These are phyloP conservation scores for Fusarium sp. DNA, from an alignment of 2,329 filamentous ascomycete species.

Conservation along the genomic window DNA sequence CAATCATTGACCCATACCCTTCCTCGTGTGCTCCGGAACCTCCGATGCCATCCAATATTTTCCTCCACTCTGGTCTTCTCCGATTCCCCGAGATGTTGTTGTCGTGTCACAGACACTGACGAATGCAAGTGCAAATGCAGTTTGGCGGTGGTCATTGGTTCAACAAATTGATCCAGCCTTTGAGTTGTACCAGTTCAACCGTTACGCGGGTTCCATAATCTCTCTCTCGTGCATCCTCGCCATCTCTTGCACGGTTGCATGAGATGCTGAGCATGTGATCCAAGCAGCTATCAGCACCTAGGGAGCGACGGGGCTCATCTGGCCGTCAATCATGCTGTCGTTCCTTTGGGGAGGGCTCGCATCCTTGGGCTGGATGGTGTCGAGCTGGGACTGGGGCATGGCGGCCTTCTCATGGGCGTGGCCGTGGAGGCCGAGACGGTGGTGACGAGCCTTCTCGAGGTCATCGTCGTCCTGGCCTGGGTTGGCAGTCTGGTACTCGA, in stretches of 20 bases:
- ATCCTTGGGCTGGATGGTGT: constrained; percentile 32
- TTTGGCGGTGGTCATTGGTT: neutral
- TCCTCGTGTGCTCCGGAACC: constrained; percentile 1
- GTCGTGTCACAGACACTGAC: constrained; percentile 26
- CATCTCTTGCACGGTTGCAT: constrained; percentile 11
- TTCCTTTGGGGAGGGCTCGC: constrained; percentile 22
- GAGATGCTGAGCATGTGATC: constrained; percentile 5
- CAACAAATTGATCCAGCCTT: constrained; percentile 24
- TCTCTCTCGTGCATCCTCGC: constrained; percentile 5
- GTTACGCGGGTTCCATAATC: constrained; percentile 9
- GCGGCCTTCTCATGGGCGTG: constrained; percentile 11
- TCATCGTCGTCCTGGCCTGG: constrained; percentile 60
- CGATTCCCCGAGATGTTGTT: constrained; percentile 1
- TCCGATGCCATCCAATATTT: neutral
- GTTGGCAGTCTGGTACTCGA: constrained; percentile 65
- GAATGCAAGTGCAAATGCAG: constrained; percentile 13
- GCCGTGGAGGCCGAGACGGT: constrained; percentile 9
- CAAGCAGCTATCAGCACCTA: neutral
- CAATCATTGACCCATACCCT: constrained; percentile 4
- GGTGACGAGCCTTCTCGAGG: constrained; percentile 35
- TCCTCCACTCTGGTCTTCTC: neutral
- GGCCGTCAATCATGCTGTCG: constrained; percentile 39
- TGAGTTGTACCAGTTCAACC: neutral
- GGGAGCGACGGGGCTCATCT: constrained; percentile 21
- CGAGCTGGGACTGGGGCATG: constrained; percentile 26